phyloP scores from a whole-genome alignment of 1,284 basidiomycete genomes.

The Sphaerobolus stellatus region DNA sequence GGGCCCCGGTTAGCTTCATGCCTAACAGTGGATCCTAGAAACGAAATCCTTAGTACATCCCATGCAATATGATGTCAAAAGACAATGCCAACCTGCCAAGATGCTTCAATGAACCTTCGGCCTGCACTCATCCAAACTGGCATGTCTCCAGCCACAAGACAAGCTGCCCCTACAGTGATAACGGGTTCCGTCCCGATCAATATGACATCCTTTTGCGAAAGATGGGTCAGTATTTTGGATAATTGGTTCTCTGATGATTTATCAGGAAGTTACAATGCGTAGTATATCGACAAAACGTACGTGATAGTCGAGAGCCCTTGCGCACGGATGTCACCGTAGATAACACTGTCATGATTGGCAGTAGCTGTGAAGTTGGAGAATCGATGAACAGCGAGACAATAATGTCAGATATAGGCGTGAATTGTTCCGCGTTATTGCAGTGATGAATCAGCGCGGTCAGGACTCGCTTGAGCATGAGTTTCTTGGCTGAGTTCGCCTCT shows the following conservation, averaged over 20 bases:
- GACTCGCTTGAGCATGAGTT: conserved; percentile 64
- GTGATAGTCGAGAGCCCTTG: conserved; percentile 11
- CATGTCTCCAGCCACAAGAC: conserved; percentile 62
- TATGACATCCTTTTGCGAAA: conserved; percentile 34
- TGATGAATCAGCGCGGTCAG: conserved; percentile 82
- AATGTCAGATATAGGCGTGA: conserved; percentile 56
- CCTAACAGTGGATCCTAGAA: conserved; percentile 40
- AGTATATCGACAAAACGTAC: conserved; percentile 1
- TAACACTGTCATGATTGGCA: background rate
- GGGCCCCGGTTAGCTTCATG: conserved; percentile 52
- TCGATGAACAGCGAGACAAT: conserved; percentile 19
- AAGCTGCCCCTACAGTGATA: conserved; percentile 49
- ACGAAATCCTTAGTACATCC: background rate
- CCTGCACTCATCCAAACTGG: conserved; percentile 62
- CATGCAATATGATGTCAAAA: background rate
- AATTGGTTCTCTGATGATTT: conserved; percentile 47
- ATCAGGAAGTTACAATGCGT: background rate
- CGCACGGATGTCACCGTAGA: conserved; percentile 4
- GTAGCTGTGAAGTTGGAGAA: background rate
- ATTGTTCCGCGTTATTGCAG: conserved; percentile 65
- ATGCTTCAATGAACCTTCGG: conserved; percentile 54
- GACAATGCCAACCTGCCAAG: conserved; percentile 31
- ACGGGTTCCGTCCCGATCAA: conserved; percentile 30
- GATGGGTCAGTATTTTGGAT: conserved; percentile 43
- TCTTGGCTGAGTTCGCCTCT: conserved; percentile 43